Evolutionary conservation across 2,329 filamentous ascomycete species (phyloP), one percentile per base, ranked within the genome.

Genomic region (Ophiocordyceps camponoti-saundersi): DNA sequence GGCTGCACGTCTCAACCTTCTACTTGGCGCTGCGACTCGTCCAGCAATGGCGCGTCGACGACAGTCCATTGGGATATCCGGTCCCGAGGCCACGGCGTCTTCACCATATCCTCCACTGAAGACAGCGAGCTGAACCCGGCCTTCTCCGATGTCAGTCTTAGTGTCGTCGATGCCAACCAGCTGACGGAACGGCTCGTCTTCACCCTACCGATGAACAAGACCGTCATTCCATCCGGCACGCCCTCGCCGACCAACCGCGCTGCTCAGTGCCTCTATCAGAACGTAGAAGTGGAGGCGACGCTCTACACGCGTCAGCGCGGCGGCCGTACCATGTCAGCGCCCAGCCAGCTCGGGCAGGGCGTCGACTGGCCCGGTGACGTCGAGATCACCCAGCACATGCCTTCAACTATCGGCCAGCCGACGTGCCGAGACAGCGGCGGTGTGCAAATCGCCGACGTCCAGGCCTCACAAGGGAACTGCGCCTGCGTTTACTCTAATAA

Each of bases 11-110:
- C 72, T 15, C 71, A 75, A 52, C 52, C 72, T 0, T 61, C 66
- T 5, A 77, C 77, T 1, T 85, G 79, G 76, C 66, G 66, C 47
- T 85, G 80, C 64, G 75, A 71, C 50, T 77, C 79, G 1, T 74
- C 72, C 55, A 61, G 61, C 4, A 44, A 52, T 13, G 62, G 65
- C 20, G 62, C 63, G 3, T 57, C 68, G 5, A 66, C 73, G 0
- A 73, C 69, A 7, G 81, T 82, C 59, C 69, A 74, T 57, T 84
- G 79, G 79, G 66, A 73, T 48, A 77, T 85, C 48, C 59, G 60
- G 2, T 56, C 64, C 4, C 50, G 56, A n/a, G 62, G 65, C 41
- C 52, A 57, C 15, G 57, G 58, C 30, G 59, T 62, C 15, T 78
- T 71, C 59, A 62, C 62, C 42, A 73, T 80, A 51, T 77, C 77